phyloP scores from a whole-genome alignment of 176 grass and related monocot genomes.

The Oryza meyeriana region DNA sequence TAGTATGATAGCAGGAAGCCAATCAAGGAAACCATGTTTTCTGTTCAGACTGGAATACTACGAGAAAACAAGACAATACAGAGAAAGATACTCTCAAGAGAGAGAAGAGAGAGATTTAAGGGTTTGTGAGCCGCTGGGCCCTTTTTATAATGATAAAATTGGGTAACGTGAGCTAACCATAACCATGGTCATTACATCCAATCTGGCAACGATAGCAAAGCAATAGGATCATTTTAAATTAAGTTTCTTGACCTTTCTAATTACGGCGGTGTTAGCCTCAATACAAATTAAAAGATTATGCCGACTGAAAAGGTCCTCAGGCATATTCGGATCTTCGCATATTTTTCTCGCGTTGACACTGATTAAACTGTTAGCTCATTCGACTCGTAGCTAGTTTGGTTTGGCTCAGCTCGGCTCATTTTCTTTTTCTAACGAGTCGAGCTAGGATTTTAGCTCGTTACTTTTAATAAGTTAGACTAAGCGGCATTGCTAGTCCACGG shows the following conservation, averaged over 20 bases:
- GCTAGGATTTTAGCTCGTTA: no score
- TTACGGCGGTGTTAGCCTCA: not conserved
- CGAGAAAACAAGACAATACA: no score
- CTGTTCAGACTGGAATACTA: not conserved
- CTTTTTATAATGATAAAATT: not conserved
- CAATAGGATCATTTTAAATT: not conserved
- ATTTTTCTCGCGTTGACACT: not conserved
- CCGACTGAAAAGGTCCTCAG: not conserved
- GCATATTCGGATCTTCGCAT: not conserved
- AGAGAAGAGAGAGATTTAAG: not conserved
- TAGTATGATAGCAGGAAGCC: not conserved
- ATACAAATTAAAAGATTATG: not conserved
- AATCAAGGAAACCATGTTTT: not conserved
- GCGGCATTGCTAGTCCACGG: no score
- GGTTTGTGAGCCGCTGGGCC: not conserved
- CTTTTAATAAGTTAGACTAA: no score
- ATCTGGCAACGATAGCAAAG: no score
- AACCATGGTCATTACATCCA: no score
- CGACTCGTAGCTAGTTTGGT: no score
- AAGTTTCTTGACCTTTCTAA: not conserved
- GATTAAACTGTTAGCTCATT: no score
- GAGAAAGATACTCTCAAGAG: not conserved
- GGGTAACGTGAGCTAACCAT: not conserved
- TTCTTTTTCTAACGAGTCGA: no score
- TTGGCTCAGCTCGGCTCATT: no score